Base-by-base conservation (phyloP, 768 basidiomycete genomes). In the Ephemerocybe angulata region DNA sequence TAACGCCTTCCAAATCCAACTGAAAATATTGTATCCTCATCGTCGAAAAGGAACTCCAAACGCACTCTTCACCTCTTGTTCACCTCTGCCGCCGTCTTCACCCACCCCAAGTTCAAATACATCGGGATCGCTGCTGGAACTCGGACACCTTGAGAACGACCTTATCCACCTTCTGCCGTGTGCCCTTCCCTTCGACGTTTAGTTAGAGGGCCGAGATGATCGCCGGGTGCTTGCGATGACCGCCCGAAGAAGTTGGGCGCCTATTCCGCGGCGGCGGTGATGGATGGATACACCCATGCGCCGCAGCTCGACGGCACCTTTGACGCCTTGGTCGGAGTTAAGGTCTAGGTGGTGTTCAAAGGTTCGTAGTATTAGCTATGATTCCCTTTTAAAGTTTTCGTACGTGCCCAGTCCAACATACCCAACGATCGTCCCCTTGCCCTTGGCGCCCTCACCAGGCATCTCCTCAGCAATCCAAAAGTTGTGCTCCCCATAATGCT, bases 231-330 rank as follows among this genome's bases (percentile, higher is more conserved):
- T 25, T 0, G 60, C 60, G 2, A 62, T 61, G n/a, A 55, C 58
- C 60, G 63, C 55, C n/a, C 62, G 57, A 15, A 60, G 60, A 10
- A 65, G 31, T 30, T 62, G 55, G 33, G 33, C 33, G 33, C 33
- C 33, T 10, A 35, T 35, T 35, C 33, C 33, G 8, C 33, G 33
- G 10, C 33, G 8, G 33, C 33, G 33, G 33, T 35, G 33, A 8
- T 35, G 33, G 10, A 17, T 6, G 13, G 40, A 42, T 42, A 22
- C 19, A 42, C 11, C 40, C 40, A 42, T 42, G 13, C 40, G 40
- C 11, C 40, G 11, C 7, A 42, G 40, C 21, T 42, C 11, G 7
- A 19, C 19, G 40, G 21, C 19, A 19, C 40, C 40, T 19, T 13
- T 13, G 7, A 19, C 7, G 10, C 40, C 21, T 42, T 35, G 33